Conservation (phyloP, 1,284 basidiomycete species). For the Trametes sp. region DNA sequence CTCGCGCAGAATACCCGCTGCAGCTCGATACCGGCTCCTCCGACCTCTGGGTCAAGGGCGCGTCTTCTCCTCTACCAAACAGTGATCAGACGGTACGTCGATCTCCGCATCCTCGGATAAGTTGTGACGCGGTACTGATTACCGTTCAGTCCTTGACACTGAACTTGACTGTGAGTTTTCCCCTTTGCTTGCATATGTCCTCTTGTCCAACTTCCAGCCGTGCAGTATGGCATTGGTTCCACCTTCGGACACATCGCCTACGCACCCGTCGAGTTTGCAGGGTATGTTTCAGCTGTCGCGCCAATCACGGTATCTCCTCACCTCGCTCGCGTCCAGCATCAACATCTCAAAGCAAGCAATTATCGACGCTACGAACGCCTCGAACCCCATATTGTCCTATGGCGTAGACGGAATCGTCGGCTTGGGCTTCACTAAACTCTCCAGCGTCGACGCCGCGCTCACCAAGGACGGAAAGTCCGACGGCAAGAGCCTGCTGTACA, state of each 20-base stretch:
- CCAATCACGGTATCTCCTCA: not conserved
- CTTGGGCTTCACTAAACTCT: slow-evolving; percentile 80
- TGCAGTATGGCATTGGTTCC: slow-evolving; percentile 83
- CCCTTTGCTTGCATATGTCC: not conserved
- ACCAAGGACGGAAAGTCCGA: slow-evolving; percentile 62
- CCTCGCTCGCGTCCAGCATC: slow-evolving; percentile 52
- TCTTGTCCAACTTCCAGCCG: not conserved
- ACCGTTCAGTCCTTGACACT: slow-evolving; percentile 49
- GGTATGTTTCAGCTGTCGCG: slow-evolving; percentile 52
- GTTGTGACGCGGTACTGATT: not conserved
- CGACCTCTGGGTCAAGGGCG: slow-evolving; percentile 78
- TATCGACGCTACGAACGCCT: slow-evolving; percentile 63
- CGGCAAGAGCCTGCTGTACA: slow-evolving; percentile 76
- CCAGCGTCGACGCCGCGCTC: slow-evolving; percentile 66
- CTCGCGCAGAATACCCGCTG: slow-evolving; percentile 61
- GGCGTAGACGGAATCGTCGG: slow-evolving; percentile 78
- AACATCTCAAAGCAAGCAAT: slow-evolving; percentile 70
- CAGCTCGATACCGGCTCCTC: slow-evolving; percentile 85
- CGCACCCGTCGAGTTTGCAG: slow-evolving; percentile 70
- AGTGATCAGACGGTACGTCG: slow-evolving; percentile 58
- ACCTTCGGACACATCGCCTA: slow-evolving; percentile 69
- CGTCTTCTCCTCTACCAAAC: slow-evolving; percentile 58
- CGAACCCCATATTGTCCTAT: slow-evolving; percentile 76
- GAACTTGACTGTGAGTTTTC: slow-evolving; percentile 65
- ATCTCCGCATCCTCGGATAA: not conserved